These are phyloP conservation scores for Pseudogymnoascus sp. DNA, from an alignment of 2,329 filamentous ascomycete species.

Conservation along the genomic window DNA sequence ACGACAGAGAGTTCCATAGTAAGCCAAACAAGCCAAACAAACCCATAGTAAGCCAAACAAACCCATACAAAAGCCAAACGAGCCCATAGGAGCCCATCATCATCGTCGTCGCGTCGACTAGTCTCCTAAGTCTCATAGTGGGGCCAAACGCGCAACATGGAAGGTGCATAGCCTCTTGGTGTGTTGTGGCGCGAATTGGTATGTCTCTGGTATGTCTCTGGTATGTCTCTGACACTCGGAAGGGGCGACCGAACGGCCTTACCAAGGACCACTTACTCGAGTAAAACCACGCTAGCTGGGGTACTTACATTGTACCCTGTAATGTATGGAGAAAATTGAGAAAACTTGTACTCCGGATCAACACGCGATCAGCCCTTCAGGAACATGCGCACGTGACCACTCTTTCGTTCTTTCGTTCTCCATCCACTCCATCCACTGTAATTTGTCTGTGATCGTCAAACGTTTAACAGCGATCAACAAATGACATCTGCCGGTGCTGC, in stretches of 20 bases:
- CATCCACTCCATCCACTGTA: neutral
- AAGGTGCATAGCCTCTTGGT: neutral
- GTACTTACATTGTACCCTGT: neutral
- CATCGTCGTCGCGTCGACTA: neutral
- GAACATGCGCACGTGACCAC: neutral
- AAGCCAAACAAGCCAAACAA: neutral
- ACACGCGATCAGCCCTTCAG: neutral
- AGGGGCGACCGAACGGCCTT: neutral
- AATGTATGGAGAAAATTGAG: neutral
- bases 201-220: neutral
- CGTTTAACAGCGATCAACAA: neutral
- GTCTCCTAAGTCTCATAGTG: no score
- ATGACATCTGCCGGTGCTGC: neutral
- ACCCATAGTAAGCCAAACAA: neutral
- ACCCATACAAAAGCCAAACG: neutral
- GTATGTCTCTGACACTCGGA: neutral
- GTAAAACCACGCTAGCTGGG: neutral
- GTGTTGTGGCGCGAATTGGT: neutral
- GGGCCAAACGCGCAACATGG: neutral
- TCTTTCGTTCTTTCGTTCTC: neutral
- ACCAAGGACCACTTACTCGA: neutral
- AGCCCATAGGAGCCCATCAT: neutral
- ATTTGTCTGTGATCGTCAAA: neutral
- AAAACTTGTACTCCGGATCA: neutral
- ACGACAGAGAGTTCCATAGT: neutral